Percentiles rank a stretch among this genome's conserved stretches.
Conservation (phyloP, 306 rosid species). For the Lathyrus oleraceus region DNA sequence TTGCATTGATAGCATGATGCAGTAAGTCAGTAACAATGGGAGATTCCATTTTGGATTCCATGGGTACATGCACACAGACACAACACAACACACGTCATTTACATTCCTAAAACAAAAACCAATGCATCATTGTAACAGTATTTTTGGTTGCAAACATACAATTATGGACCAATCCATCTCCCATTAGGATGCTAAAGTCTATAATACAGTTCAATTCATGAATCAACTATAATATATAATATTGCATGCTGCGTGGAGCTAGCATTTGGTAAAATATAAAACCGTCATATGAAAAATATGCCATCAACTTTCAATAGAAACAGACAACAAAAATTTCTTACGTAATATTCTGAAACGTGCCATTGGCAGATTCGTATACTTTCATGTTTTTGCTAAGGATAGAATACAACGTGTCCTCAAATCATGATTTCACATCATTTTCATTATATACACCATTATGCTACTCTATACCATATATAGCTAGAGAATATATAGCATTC, state of each 20-base stretch:
- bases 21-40: not conserved
- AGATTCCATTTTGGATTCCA: not conserved
- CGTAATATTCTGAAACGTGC: slow-evolving; percentile 12
- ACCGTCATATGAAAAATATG: slow-evolving; percentile 21
- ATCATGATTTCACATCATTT: slow-evolving; percentile 24
- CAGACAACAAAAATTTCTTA: not conserved
- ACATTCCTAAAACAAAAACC: not conserved
- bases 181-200: not conserved
- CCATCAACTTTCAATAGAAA: not conserved
- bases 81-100: not conserved
- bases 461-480: slow-evolving; percentile 18
- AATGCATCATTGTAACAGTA: not conserved
- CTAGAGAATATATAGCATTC: slow-evolving; percentile 1
- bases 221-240: not conserved
- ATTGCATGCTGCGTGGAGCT: not conserved
- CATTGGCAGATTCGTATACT: slow-evolving; percentile 26
- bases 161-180: not conserved
- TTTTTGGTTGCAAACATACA: slow-evolving; percentile 3
- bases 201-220: not conserved
- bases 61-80: not conserved
- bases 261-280: slow-evolving; percentile 11
- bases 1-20: not conserved
- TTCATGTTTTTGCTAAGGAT: slow-evolving; percentile 24
- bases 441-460: slow-evolving; percentile 27
- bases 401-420: not conserved